These are phyloP conservation scores for Cyclocybe cylindracea DNA, from an alignment of 768 basidiomycete genomes.

Conservation along the genomic window DNA sequence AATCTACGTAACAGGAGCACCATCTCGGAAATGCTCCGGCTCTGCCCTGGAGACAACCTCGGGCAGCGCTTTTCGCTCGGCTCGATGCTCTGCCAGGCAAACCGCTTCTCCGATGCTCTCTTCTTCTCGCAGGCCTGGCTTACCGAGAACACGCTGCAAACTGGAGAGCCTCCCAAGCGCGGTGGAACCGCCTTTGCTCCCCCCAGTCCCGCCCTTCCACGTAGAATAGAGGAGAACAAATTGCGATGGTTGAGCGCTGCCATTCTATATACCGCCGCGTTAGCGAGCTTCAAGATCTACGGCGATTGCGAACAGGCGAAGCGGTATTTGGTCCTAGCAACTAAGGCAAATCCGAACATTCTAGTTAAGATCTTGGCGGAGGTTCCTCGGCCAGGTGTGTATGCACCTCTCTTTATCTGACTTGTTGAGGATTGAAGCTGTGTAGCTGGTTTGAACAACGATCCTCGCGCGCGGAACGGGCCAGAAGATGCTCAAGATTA, in stretches of 20 bases:
- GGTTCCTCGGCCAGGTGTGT: constrained; percentile 35
- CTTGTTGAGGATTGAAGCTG: not conserved
- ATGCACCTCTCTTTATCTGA: not conserved
- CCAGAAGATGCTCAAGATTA: constrained; percentile 48
- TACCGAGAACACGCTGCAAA: constrained; percentile 1
- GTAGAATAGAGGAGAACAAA: constrained; percentile 11
- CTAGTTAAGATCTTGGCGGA: constrained; percentile 40
- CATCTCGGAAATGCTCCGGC: constrained; percentile 41
- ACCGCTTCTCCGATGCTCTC: constrained; percentile 38
- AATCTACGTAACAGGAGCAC: constrained; percentile 38
- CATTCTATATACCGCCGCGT: constrained; percentile 39
- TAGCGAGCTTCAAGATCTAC: constrained; percentile 41
- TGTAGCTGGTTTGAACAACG: constrained; percentile 28
- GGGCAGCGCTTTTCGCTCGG: constrained; percentile 37
- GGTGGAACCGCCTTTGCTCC: constrained; percentile 29
- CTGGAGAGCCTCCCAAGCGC: constrained; percentile 13
- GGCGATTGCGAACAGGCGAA: constrained; percentile 39
- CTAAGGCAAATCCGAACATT: constrained; percentile 31
- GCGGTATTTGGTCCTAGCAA: constrained; percentile 40
- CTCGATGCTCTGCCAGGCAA: constrained; percentile 33
- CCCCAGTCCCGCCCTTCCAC: constrained; percentile 21
- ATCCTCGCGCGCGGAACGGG: constrained; percentile 31
- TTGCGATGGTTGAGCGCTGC: constrained; percentile 9
- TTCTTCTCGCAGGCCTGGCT: constrained; percentile 38
- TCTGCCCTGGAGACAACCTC: constrained; percentile 44